Evolutionary conservation across 2,329 filamentous ascomycete species (phyloP), one percentile per base, ranked within the genome.

Genomic region (Talaromyces piceae): DNA sequence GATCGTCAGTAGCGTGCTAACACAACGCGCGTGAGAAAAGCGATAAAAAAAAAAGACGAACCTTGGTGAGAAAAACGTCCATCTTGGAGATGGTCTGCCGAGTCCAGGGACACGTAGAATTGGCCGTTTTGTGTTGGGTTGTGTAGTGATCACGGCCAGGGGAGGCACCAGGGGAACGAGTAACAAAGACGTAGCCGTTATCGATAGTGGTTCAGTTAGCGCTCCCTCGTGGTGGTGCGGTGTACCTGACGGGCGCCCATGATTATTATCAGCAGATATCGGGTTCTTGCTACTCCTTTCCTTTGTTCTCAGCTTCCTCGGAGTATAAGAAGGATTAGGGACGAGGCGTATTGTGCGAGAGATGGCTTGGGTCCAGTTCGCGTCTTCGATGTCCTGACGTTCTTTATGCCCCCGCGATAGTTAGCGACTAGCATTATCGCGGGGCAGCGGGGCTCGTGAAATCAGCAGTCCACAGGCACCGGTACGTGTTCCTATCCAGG

Each of bases 11-110:
- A 26, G 28, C 39, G 13, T 9, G 11, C 25, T 22, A 2, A 20
- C 5, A 30, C 7, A 7, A 5, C 4, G 28, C 27, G 23, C n/a
- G n/a, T n/a, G n/a, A n/a, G n/a, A n/a, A 16, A 50, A 23, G 7
- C 6, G 9, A 33, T 27, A 7, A 41, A 41, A 44, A 30, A 22
- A 37, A 44, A 27, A 37, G 6, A 55, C 61, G 37, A 67, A 85
- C 82, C 66, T 82, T 82, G 47, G 74, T 70, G 41, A 87, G 70
- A 47, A 86, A 74, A 45, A 76, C 76, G 66, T 95, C 89, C 89
- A 95, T 94, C 53, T 61, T 77, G 66, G 27, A 20, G 33, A 18
- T 37, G 31, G 11, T 1, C 9, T n/a, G 16, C 16, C 33, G 16
- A 9, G 7, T 4, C 16, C n/a, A 37, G 16, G n/a, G 33, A 20